phyloP scores from a whole-genome alignment of 202 grass and related monocot genomes.

The Bolboschoenoplectus hybrid region DNA sequence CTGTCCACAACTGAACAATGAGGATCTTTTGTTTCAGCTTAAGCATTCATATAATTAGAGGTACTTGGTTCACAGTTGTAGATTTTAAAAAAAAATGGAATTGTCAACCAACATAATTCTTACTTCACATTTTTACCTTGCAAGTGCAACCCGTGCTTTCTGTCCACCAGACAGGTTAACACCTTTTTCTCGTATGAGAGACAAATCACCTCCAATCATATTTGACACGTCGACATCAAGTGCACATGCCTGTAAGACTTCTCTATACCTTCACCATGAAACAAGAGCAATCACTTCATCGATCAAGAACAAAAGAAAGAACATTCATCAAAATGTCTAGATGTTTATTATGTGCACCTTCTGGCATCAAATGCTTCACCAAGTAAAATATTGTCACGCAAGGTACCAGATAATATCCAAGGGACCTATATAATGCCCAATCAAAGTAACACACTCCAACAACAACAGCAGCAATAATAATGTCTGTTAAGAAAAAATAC shows the following conservation, averaged over 20 bases:
- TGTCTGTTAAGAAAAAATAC: slow-evolving; percentile 10
- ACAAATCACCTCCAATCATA: slow-evolving; percentile 76
- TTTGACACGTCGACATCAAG: slow-evolving; percentile 84
- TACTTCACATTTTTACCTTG: slow-evolving; percentile 51
- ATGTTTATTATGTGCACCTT: slow-evolving; percentile 52
- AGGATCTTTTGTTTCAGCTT: background rate
- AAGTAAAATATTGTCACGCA: slow-evolving; percentile 91
- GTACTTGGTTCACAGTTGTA: background rate
- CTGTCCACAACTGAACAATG: background rate
- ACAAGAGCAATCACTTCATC: slow-evolving; percentile 27
- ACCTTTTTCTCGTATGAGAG: slow-evolving; percentile 86
- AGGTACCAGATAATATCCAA: slow-evolving; percentile 87
- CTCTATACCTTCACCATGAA: slow-evolving; percentile 70
- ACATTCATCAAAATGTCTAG: background rate
- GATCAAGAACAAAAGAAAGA: slow-evolving; percentile 22
- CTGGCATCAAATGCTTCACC: slow-evolving; percentile 70
- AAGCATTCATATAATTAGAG: background rate
- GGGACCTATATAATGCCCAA: slow-evolving; percentile 63
- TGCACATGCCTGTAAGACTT: slow-evolving; percentile 82
- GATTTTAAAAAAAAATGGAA: background rate
- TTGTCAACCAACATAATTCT: slow-evolving; percentile 2
- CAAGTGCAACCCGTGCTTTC: slow-evolving; percentile 84
- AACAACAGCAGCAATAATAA: slow-evolving; percentile 25
- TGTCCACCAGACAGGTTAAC: slow-evolving; percentile 96
- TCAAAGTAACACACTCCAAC: slow-evolving; percentile 33